Evolutionary conservation across 352 stramenopile species (phyloP), one percentile per base, ranked within the genome.

Genomic region (Hyaloperonospora arabidopsidis): DNA sequence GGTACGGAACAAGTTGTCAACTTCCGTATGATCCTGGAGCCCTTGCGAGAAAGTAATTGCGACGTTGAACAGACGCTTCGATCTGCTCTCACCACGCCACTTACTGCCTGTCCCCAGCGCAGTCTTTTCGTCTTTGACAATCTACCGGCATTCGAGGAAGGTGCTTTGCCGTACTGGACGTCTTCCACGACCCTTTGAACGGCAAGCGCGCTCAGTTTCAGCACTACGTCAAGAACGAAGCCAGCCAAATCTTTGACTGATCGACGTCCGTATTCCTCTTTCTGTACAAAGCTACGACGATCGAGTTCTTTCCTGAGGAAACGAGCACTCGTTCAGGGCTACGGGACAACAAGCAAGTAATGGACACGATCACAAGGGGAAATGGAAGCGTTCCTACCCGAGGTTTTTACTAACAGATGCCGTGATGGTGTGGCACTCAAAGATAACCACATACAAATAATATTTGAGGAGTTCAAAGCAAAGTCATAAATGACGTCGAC

Each of bases 131-230:
- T 88, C 19, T 38, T 88, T 19, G 61, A 73, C 17, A 76, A 82
- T 40, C 57, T 83, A 4, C 71, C 83, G 36, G 45, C 52, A 39
- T 53, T 82, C 43, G 67, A 78, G 45, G 70, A 70, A 40, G 66
- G 57, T 2, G 59, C 70, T 48, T 60, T 88, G 18, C 74, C 78
- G 67, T 84, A 44, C 60, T 88, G 11, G 78, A 88, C 55, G 65
- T 83, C 29, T 86, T 88, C 36, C 48, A 86, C 17, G 78, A 88
- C 40, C 78, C 78, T 34, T 59, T 88, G 19, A 88, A 88, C 48
- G 78, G 78, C 62, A 69, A 68, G 14, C 76, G 78, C 38, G 78
- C 70, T 13, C 73, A 78, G 35, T 79, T 86, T 40, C 74, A 88
- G 47, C 57, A 79, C 13, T 63, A 69, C 12, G 40, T 56, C 2